Base-by-base conservation (phyloP, 2,329 filamentous ascomycete species). In the Dactylellina drechsleri region DNA sequence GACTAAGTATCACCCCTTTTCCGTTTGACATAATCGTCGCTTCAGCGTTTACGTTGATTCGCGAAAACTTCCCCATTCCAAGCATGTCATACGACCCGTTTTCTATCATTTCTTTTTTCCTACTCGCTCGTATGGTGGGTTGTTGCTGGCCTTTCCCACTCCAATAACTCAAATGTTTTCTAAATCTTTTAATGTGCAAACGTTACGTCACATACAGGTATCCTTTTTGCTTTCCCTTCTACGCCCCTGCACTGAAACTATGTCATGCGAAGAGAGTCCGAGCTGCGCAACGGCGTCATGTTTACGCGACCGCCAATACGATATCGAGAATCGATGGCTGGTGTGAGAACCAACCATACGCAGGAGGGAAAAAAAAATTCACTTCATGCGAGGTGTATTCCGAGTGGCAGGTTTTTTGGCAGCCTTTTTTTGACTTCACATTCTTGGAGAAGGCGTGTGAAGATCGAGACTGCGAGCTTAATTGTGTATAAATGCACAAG, bases 211-310 rank as follows among this genome's bases (percentile, higher is more conserved):
- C 47, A 54, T 16, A 61, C 26, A 45, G 49, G 3, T 20, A 36
- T 50, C 4, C 36, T 13, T 36, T 36, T 36, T 45, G 31, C n/a
- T 18, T 26, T 12, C 12, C 6, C 43, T 47, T 13, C 6, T 2
- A 7, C 31, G 13, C 4, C 43, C 43, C 15, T 6, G 43, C 43
- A 10, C 43, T 13, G n/a, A 47, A 40, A 59, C 53, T 59, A 65
- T 72, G 67, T 66, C 60, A 66, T 73, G 49, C 58, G 40, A 13
- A 26, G 31, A 36, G 60, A 18, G 23, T 45, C 40, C 41, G 28
- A 31, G 45, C 60, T 61, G 61, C 60, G 68, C 36, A 57, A 59
- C 68, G 28, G 68, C 68, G 68, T 73, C 68, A 73, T 73, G 60
- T 73, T 73, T 73, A 73, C 68, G 60, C 47, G 54, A 66, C 66